Evolutionary conservation across 2,329 filamentous ascomycete genomes (phyloP).

Genomic region (Hawksworthiomyces lignivorus): DNA sequence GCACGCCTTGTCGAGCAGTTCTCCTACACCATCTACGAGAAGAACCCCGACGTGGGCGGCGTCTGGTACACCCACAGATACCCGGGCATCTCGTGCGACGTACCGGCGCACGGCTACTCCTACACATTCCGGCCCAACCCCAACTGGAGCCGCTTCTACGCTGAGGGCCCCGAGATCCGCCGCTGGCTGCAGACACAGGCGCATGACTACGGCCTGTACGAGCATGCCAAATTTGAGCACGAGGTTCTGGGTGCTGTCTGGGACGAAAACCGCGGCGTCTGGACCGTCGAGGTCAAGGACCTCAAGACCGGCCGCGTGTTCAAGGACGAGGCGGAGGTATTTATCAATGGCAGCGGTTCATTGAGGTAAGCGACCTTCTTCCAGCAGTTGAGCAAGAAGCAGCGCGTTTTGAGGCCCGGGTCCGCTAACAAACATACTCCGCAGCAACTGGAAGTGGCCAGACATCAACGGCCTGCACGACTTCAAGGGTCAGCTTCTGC

Average conservation of each 20-base stretch:
- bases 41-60: slow-evolving; percentile 46
- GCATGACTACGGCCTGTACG: slow-evolving; percentile 4
- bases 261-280: slow-evolving; percentile 2
- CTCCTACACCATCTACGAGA: slow-evolving; percentile 7
- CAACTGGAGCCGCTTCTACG: slow-evolving; percentile 33
- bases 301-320: not conserved
- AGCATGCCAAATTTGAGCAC: slow-evolving; percentile 3
- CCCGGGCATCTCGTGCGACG: slow-evolving; percentile 47
- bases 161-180: slow-evolving; percentile 4
- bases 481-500: slow-evolving; percentile 45
- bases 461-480: slow-evolving; percentile 39
- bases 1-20: slow-evolving; percentile 14
- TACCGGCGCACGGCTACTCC: slow-evolving; percentile 53
- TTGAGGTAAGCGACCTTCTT: too few relatives aligned
- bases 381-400: slow-evolving; percentile 32
- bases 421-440: too few relatives aligned
- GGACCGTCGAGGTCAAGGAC: slow-evolving; percentile 3
- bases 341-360: slow-evolving; percentile 4
- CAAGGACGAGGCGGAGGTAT: slow-evolving; percentile 3
- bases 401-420: slow-evolving; percentile 44
- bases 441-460: slow-evolving; percentile 35
- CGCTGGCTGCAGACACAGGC: slow-evolving; percentile 5
- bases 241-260: slow-evolving; percentile 2
- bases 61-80: slow-evolving; percentile 54
- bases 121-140: slow-evolving; percentile 53